These are phyloP conservation scores for Suillus subluteus DNA, from an alignment of 768 basidiomycete genomes.

Conservation along the genomic window DNA sequence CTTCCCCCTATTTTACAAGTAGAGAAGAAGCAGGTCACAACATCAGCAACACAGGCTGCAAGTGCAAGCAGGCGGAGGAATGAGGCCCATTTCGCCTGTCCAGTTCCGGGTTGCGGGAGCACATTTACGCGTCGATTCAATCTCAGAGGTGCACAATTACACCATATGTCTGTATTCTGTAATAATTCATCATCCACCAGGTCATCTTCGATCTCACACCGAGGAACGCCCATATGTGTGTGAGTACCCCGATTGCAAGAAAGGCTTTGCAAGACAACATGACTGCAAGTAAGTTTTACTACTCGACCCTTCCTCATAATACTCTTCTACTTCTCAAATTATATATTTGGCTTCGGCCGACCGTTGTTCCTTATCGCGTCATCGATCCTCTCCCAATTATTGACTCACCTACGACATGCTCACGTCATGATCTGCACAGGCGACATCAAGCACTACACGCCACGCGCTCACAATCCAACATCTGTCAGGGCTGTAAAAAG, in stretches of 20 bases:
- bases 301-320: background rate
- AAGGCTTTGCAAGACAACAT: conserved; percentile 93
- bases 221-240: conserved; percentile 95
- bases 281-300: conserved; percentile 84
- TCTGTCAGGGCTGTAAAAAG: conserved; percentile 92
- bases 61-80: conserved; percentile 88
- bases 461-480: conserved; percentile 79
- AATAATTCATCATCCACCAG: conserved; percentile 46
- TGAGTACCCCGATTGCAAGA: conserved; percentile 92
- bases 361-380: background rate
- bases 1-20: conserved; percentile 88
- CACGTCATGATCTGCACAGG: conserved; percentile 39
- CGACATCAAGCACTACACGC: conserved; percentile 91
- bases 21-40: conserved; percentile 94
- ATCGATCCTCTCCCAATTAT: background rate
- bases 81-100: conserved; percentile 91
- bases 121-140: conserved; percentile 97
- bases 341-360: background rate
- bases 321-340: background rate
- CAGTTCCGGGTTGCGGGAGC: conserved; percentile 93
- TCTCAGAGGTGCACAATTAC: conserved; percentile 61
- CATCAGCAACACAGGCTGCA: conserved; percentile 89
- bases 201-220: conserved; percentile 93
- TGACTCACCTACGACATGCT: conserved; percentile 9
- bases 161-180: conserved; percentile 5